Conservation (phyloP, 2,329 filamentous ascomycete species). For the Pyrenophora seminiperda region DNA sequence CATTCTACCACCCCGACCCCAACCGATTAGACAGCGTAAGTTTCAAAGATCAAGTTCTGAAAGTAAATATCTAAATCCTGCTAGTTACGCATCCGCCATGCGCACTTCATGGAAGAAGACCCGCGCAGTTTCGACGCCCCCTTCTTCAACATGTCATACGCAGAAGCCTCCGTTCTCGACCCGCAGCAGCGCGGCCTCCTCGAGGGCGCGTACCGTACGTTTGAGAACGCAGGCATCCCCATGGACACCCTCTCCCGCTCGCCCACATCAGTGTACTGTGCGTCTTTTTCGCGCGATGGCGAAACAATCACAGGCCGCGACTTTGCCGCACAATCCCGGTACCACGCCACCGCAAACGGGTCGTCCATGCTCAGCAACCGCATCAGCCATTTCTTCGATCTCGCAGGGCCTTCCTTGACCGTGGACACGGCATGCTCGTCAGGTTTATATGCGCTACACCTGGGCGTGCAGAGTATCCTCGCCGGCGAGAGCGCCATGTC, state of each 20-base stretch:
- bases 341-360: constrained; percentile 16
- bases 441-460: constrained; percentile 24
- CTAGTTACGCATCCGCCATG: background rate
- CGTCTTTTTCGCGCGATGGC: constrained; percentile 9
- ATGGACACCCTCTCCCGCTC: constrained; percentile 11
- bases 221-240: constrained; percentile 27
- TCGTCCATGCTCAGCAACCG: constrained; percentile 33
- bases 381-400: constrained; percentile 27
- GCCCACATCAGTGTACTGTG: constrained; percentile 19
- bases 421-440: constrained; percentile 35
- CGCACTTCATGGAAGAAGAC: constrained; percentile 23
- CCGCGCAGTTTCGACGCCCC: constrained; percentile 21
- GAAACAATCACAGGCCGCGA: constrained; percentile 8
- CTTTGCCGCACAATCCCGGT: constrained; percentile 1
- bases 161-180: constrained; percentile 18
- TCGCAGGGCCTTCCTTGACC: constrained; percentile 23
- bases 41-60: background rate
- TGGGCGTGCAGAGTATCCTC: constrained; percentile 28
- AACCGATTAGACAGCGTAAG: constrained; percentile 10
- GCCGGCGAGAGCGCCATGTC: constrained; percentile 27
- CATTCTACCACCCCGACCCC: constrained; percentile 12
- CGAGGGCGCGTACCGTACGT: constrained; percentile 28
- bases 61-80: constrained; percentile 1
- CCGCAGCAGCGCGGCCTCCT: constrained; percentile 29
- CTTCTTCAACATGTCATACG: constrained; percentile 22